Evolutionary conservation across 345 rosid genomes (phyloP).

Genomic region (Fremontodendron californicum): DNA sequence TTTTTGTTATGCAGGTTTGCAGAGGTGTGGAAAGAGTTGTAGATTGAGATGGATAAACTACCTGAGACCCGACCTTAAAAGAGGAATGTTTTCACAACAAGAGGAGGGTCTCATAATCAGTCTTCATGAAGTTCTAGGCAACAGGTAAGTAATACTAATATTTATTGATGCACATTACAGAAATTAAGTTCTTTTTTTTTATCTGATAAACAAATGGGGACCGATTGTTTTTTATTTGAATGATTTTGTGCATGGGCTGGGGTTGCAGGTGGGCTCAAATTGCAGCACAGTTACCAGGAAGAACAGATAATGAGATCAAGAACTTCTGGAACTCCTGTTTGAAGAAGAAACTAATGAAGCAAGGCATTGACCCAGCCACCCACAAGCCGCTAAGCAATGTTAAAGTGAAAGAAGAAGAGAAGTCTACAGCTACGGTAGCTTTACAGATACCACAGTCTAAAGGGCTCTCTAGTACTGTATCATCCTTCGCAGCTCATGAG

Average conservation of each 20-base stretch:
- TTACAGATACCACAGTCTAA: conserved; percentile 5
- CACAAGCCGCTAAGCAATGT: conserved; percentile 37
- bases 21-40: conserved; percentile 88
- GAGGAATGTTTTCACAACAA: conserved; percentile 64
- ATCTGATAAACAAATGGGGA: neutral
- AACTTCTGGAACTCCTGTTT: conserved; percentile 66
- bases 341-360: conserved; percentile 70
- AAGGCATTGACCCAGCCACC: conserved; percentile 64
- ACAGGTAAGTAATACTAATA: conserved; percentile 32
- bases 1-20: conserved; percentile 36
- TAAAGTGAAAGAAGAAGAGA: conserved; percentile 34
- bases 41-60: conserved; percentile 91
- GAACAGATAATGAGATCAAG: conserved; percentile 72
- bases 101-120: conserved; percentile 56
- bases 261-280: conserved; percentile 65
- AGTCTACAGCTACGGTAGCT: conserved; percentile 11
- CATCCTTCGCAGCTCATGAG: conserved; percentile 29
- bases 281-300: conserved; percentile 56
- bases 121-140: conserved; percentile 62
- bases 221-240: neutral
- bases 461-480: conserved; percentile 2
- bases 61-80: conserved; percentile 85
- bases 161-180: neutral
- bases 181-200: no score
- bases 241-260: neutral